Evolutionary conservation across 768 basidiomycete genomes (phyloP).

Genomic region (Phallus indusiatus): DNA sequence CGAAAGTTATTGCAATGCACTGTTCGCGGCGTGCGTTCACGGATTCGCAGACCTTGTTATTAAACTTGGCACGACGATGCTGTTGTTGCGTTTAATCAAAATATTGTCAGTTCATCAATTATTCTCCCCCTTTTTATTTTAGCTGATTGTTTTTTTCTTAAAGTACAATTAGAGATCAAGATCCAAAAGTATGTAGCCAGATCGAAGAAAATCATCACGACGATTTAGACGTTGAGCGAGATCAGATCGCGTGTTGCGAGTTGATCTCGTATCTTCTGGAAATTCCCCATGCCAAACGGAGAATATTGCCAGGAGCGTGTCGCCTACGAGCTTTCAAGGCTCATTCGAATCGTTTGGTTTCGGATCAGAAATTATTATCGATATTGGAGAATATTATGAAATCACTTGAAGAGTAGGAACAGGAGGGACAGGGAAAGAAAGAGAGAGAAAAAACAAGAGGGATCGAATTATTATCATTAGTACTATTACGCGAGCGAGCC

Average conservation of each 20-base stretch:
- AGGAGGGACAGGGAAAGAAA: too few species aligned
- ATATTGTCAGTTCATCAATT: conserved; percentile 6
- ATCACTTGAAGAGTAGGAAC: too few species aligned
- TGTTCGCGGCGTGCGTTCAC: background rate
- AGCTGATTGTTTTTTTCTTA: too few species aligned
- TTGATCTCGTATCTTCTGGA: background rate
- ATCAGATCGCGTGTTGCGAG: conserved; percentile 1
- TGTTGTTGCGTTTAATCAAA: background rate
- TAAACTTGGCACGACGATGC: background rate
- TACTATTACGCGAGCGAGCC: too few species aligned
- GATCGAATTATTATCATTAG: too few species aligned
- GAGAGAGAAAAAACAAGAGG: too few species aligned
- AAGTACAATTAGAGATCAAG: background rate
- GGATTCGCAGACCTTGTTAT: background rate
- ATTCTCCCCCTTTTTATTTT: background rate
- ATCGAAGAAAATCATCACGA: background rate
- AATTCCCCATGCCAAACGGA: background rate
- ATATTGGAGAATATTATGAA: too few species aligned
- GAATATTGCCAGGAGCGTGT: background rate
- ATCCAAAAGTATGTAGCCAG: background rate
- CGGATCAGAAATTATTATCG: background rate
- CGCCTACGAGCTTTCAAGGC: background rate
- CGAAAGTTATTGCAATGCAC: background rate
- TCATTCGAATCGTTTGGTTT: background rate
- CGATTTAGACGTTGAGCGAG: background rate